A percentile compares a stretch with the other conserved stretches of the same genome.
phyloP scores from a whole-genome alignment of 2,329 filamentous ascomycete species.

The Colletotrichum tanaceti region DNA sequence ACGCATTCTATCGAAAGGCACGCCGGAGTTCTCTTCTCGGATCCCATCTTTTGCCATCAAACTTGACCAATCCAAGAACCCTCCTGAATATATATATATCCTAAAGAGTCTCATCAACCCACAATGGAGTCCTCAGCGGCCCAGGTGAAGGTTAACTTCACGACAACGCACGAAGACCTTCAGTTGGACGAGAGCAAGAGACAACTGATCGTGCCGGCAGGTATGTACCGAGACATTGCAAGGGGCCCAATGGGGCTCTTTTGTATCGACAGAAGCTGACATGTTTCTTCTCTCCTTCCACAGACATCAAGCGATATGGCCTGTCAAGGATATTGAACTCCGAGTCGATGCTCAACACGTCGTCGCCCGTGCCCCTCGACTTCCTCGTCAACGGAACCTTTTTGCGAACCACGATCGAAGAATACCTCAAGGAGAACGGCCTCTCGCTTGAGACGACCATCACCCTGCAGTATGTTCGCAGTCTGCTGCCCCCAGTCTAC shows the following conservation, averaged over 20 bases:
- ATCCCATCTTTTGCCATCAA: not conserved
- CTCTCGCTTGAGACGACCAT: conserved; percentile 90
- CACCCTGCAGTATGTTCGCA: conserved; percentile 92
- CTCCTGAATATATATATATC: not conserved
- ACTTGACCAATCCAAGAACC: not conserved
- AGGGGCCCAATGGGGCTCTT: not conserved
- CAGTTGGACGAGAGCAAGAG: conserved; percentile 71
- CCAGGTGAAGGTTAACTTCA: conserved; percentile 76
- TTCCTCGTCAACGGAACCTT: conserved; percentile 96
- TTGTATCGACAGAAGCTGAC: conserved; percentile 10
- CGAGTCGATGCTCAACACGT: conserved; percentile 75
- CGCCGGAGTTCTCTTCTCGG: no score
- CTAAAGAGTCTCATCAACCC: conserved; percentile 18
- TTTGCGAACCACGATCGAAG: conserved; percentile 87
- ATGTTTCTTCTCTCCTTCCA: not conserved
- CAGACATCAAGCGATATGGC: conserved; percentile 77
- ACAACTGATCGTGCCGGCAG: conserved; percentile 71
- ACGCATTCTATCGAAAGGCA: not conserved
- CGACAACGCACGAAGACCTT: conserved; percentile 70
- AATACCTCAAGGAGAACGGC: conserved; percentile 87
- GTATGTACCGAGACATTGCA: conserved; percentile 49
- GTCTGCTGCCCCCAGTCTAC: conserved; percentile 87
- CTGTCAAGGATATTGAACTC: conserved; percentile 78
- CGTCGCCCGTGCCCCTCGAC: conserved; percentile 82
- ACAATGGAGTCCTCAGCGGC: conserved; percentile 56